phyloP scores from a whole-genome alignment of 2,329 filamentous ascomycete genomes.

The Microdochium nivale region DNA sequence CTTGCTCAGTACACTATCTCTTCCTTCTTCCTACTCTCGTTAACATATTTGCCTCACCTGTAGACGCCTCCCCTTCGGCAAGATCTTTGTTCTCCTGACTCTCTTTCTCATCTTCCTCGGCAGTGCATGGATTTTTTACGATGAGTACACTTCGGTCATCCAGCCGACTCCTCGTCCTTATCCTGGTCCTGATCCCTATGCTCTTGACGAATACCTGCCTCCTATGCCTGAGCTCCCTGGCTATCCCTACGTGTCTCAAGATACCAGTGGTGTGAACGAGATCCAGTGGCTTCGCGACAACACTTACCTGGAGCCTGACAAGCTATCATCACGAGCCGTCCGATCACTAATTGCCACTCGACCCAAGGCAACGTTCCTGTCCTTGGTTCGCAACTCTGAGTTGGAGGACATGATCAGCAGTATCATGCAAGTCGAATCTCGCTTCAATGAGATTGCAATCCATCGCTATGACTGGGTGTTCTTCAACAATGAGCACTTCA shows the following conservation, averaged over 20 bases:
- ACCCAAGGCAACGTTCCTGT: constrained; percentile 42
- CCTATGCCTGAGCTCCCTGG: constrained; percentile 11
- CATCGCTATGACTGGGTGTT: constrained; percentile 83
- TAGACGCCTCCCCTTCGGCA: constrained; percentile 15
- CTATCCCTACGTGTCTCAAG: constrained; percentile 2
- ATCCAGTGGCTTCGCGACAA: constrained; percentile 19
- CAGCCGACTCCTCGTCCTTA: not conserved
- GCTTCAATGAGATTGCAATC: constrained; percentile 66
- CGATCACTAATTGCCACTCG: constrained; percentile 12
- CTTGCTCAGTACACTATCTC: no score
- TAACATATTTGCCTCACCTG: no score
- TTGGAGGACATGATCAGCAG: constrained; percentile 57
- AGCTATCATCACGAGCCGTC: constrained; percentile 3
- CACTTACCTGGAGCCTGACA: constrained; percentile 11
- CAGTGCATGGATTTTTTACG: constrained; percentile 11
- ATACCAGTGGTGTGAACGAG: constrained; percentile 3
- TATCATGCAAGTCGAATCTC: constrained; percentile 64
- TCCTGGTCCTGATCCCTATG: not conserved
- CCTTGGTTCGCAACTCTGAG: constrained; percentile 66
- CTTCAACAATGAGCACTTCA: constrained; percentile 75
- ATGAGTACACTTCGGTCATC: constrained; percentile 7
- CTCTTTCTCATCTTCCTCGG: constrained; percentile 11
- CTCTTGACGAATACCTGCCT: constrained; percentile 13
- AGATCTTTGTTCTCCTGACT: constrained; percentile 9
- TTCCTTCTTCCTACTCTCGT: no score